A percentile compares a stretch with the other conserved stretches of the same genome.
These are phyloP conservation scores for Myxozyma neglecta DNA, from an alignment of 805 yeast genomes.

Conservation along the genomic window DNA sequence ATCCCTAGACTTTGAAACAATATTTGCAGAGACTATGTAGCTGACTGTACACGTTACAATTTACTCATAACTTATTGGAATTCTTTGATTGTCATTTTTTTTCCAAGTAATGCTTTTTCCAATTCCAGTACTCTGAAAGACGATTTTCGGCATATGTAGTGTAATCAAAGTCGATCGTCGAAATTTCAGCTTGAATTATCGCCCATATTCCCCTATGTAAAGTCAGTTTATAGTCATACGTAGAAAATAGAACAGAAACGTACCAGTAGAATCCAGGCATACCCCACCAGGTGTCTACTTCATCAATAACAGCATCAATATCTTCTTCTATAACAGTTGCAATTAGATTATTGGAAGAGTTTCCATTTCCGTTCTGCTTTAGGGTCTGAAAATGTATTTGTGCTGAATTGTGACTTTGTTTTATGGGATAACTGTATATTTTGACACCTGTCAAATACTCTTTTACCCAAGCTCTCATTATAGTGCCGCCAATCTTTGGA, in stretches of 20 bases:
- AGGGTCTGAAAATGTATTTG: no score
- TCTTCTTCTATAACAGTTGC: slow-evolving; percentile 33
- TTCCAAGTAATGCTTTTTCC: slow-evolving; percentile 46
- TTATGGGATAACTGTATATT: slow-evolving; percentile 10
- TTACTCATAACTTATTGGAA: no score
- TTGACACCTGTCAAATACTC: slow-evolving; percentile 50
- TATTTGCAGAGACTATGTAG: background rate
- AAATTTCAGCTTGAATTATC: slow-evolving; percentile 66
- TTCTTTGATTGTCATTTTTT: background rate
- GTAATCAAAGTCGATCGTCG: slow-evolving; percentile 72
- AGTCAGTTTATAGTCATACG: background rate
- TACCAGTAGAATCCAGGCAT: slow-evolving; percentile 75
- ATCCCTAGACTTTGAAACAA: background rate
- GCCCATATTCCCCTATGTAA: slow-evolving; percentile 68
- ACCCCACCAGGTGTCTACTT: slow-evolving; percentile 64
- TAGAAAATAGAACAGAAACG: background rate
- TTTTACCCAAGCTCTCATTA: slow-evolving; percentile 57
- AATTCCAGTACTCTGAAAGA: slow-evolving; percentile 65
- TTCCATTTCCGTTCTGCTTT: no score
- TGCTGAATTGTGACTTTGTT: background rate
- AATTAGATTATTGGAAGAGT: no score
- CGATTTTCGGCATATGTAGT: slow-evolving; percentile 58
- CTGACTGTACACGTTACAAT: no score
- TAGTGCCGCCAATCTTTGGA: slow-evolving; percentile 54
- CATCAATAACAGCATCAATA: slow-evolving; percentile 52